A percentile compares a stretch with the other conserved stretches of the same genome.
Evolutionary conservation across 2,329 filamentous ascomycete genomes (phyloP).

Genomic region (Ceratocystis albifundus): DNA sequence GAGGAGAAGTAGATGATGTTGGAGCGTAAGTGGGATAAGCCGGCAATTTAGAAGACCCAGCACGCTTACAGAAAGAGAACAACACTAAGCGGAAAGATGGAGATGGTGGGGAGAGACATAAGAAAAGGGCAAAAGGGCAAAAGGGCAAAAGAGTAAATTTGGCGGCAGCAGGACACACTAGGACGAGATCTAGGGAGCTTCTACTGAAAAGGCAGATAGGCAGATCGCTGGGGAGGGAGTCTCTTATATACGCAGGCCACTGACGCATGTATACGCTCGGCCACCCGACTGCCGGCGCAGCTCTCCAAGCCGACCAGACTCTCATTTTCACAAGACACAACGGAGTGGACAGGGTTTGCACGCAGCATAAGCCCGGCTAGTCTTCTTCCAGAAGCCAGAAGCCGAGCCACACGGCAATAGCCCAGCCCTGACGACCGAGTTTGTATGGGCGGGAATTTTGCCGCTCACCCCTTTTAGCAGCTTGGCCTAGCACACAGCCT

Average conservation of each 20-base stretch:
- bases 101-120: slow-evolving; percentile 5
- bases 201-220: not conserved
- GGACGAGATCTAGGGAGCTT: not conserved
- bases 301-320: not conserved
- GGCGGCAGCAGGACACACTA: not conserved
- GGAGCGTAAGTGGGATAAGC: not conserved
- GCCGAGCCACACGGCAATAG: slow-evolving; percentile 10
- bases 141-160: not conserved
- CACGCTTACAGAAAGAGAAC: not conserved
- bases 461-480: not conserved
- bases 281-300: not conserved
- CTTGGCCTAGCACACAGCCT: not conserved
- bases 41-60: not conserved
- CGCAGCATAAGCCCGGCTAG: not conserved
- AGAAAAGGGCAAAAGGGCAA: not conserved
- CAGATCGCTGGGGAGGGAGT: not conserved
- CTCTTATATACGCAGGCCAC: not conserved
- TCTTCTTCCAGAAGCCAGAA: slow-evolving; percentile 4
- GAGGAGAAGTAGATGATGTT: slow-evolving; percentile 14
- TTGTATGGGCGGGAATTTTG: not conserved
- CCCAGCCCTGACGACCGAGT: slow-evolving; percentile 7
- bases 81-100: slow-evolving; percentile 16
- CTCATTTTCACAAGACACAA: slow-evolving; percentile 8
- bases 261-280: not conserved
- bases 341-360: not conserved